Evolutionary conservation across 352 stramenopile species (phyloP).

Genomic region (Albugo candida): DNA sequence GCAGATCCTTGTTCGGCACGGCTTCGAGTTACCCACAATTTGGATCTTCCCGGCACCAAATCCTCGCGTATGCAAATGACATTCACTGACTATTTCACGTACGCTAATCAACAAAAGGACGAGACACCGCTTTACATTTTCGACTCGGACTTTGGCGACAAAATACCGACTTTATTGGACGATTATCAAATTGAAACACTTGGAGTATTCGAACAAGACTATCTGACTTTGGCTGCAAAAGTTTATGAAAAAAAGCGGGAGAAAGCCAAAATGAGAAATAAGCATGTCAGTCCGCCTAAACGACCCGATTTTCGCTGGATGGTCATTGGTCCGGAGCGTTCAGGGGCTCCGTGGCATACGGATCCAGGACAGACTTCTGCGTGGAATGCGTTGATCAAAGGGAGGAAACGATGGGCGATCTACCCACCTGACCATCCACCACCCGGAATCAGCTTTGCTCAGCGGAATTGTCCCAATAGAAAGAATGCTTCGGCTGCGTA

Average conservation of each 20-base stretch:
- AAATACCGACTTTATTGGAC: slow-evolving; percentile 41
- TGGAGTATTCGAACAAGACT: slow-evolving; percentile 58
- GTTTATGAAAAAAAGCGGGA: slow-evolving; percentile 13
- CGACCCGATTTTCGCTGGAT: slow-evolving; percentile 64
- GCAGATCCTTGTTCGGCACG: background rate
- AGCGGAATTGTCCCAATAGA: background rate
- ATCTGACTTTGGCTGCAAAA: slow-evolving; percentile 20
- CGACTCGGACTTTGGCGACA: slow-evolving; percentile 61
- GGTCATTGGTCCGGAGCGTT: slow-evolving; percentile 62
- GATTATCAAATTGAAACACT: slow-evolving; percentile 49
- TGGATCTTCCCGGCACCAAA: slow-evolving; percentile 34
- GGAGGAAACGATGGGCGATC: slow-evolving; percentile 89
- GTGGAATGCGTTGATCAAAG: slow-evolving; percentile 90
- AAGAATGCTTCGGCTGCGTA: slow-evolving; percentile 1
- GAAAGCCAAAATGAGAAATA: slow-evolving; percentile 12
- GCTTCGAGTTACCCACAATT: slow-evolving; percentile 50
- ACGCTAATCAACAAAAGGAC: slow-evolving; percentile 41
- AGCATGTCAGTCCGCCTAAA: slow-evolving; percentile 12
- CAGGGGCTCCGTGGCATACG: slow-evolving; percentile 87
- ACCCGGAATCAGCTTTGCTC: slow-evolving; percentile 29
- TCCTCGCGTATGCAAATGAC: slow-evolving; percentile 44
- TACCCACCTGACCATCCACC: slow-evolving; percentile 78
- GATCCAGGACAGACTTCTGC: slow-evolving; percentile 90
- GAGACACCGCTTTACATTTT: slow-evolving; percentile 81
- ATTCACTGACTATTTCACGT: slow-evolving; percentile 52